Evolutionary conservation across 139 green algal species (phyloP), one percentile per base, ranked within the genome.

Genomic region (Eudorina sp.): DNA sequence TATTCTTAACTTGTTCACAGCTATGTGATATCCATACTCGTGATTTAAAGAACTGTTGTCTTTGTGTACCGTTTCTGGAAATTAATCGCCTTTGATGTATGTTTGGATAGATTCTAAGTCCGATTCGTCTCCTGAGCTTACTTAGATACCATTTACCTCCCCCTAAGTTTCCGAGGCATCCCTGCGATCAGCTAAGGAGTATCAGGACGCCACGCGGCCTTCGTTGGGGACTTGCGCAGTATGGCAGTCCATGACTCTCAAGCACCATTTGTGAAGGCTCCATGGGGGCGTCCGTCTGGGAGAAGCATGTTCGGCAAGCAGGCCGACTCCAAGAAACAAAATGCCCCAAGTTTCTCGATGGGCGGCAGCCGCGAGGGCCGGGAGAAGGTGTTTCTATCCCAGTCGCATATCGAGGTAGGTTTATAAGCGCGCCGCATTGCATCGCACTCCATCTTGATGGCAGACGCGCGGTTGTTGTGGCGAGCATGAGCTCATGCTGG

Each of bases 231-330:
- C n/a, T 34, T 41, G 64, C 25, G 34, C 46, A 29, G 27, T 34
- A 75, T 85, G 78, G 53, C 77, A 25, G 77, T 72, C 16, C 75
- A 83, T 34, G 74, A 83, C 6, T 83, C 74, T 4, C 74, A 83
- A 66, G 25, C 21, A 8, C 76, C 76, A 25, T 84, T 70, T n/a
- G 60, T 86, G 0, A 76, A 86, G 79, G 5, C 45, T 8, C 79
- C 79, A 76, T 86, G 79, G 79, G 76, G 48, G 16, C 34, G 51
- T 19, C 77, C 77, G 13, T 41, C 53, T 18, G 78, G 78, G 18
- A 69, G 78, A n/a, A 36, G 11, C 0, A 74, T 76, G 80, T 86
- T 86, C n/a, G 80, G 80, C 2, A 46, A 48, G 29, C 80, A 86
- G 60, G 80, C 80, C 0, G 80, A 86, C 13, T 74, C 51, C 5